Evolutionary conservation across 805 yeast species (phyloP).

Genomic region (Candida ipomoeae): DNA sequence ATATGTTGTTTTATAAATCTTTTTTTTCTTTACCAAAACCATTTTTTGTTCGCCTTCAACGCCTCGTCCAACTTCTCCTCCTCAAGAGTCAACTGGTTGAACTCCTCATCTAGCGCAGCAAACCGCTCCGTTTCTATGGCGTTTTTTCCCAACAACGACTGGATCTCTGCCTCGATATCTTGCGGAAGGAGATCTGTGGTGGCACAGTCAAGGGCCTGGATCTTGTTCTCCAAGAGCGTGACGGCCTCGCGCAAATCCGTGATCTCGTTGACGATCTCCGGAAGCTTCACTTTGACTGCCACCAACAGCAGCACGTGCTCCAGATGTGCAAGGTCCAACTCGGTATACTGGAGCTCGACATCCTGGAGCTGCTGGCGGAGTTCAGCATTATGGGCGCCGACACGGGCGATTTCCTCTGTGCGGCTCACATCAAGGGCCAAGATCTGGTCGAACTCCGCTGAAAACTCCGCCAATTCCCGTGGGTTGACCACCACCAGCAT

Average conservation of each 20-base stretch:
- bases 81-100: constrained; percentile 23
- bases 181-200: constrained; percentile 28
- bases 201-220: constrained; percentile 35
- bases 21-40: constrained; percentile 23
- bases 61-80: constrained; percentile 23
- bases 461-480: constrained; percentile 63
- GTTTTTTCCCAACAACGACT: constrained; percentile 31
- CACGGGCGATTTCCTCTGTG: constrained; percentile 53
- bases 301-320: constrained; percentile 94
- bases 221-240: constrained; percentile 22
- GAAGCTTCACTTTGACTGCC: constrained; percentile 67
- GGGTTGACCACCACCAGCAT: constrained; percentile 72
- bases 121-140: constrained; percentile 37
- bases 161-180: constrained; percentile 35
- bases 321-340: constrained; percentile 62
- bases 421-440: constrained; percentile 63
- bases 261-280: constrained; percentile 73
- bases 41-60: constrained; percentile 23
- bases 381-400: constrained; percentile 64
- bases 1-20: too few species aligned
- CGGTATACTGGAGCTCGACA: constrained; percentile 49
- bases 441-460: constrained; percentile 71
- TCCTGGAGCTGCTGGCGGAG: constrained; percentile 68
- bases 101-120: constrained; percentile 37
- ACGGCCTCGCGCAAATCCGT: constrained; percentile 51